phyloP scores from a whole-genome alignment of 225 moss, liverwort and hornwort genomes.

The Rhytidiadelphus loreus region DNA sequence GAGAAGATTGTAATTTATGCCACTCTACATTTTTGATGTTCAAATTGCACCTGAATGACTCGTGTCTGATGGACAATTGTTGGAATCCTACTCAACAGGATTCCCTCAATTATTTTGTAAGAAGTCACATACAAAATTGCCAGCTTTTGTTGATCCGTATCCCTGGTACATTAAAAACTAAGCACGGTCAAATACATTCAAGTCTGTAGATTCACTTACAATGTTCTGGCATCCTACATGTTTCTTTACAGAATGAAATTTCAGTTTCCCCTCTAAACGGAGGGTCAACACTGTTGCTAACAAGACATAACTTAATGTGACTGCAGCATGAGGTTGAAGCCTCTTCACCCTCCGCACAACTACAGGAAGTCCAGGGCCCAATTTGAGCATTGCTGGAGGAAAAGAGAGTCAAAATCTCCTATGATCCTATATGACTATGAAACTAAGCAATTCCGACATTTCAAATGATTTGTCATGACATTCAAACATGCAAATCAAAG shows the following conservation, averaged over 20 bases:
- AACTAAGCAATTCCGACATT: background rate
- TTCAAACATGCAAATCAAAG: conserved; percentile 1
- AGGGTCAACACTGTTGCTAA: background rate
- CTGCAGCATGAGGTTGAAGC: background rate
- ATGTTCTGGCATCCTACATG: background rate
- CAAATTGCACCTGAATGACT: background rate
- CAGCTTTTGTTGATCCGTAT: background rate
- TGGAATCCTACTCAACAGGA: no score
- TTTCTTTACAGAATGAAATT: background rate
- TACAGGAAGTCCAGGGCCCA: conserved; percentile 3
- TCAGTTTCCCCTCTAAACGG: background rate
- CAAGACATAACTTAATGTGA: background rate
- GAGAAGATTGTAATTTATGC: background rate
- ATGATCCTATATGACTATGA: background rate
- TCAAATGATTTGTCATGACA: background rate
- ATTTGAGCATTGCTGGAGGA: conserved; percentile 1
- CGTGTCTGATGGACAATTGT: background rate
- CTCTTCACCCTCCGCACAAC: background rate
- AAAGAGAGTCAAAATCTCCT: conserved; percentile 12
- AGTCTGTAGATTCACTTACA: background rate
- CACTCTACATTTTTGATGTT: background rate
- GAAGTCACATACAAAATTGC: background rate
- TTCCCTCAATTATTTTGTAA: background rate
- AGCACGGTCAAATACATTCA: background rate
- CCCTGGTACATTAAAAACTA: no score